Evolutionary conservation across 306 rosid species (phyloP).

Genomic region (Pterocarpus macrocarpus): DNA sequence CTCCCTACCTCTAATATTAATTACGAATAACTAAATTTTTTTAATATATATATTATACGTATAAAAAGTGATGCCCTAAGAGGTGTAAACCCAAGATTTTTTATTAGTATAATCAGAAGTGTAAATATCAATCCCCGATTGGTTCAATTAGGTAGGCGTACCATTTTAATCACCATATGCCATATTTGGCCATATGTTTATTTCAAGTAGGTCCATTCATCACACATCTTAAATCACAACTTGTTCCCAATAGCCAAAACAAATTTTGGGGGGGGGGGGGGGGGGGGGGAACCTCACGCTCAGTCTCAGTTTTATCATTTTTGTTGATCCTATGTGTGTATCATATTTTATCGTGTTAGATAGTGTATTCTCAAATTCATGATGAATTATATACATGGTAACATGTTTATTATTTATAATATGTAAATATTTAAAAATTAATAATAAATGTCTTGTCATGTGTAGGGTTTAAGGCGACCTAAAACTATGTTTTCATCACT

Average conservation of each 20-base stretch:
- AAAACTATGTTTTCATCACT: background rate
- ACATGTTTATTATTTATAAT: no score
- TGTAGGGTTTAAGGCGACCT: no score
- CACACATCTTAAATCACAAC: constrained; percentile 29
- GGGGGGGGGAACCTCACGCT: no score
- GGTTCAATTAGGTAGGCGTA: background rate
- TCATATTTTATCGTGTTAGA: no score
- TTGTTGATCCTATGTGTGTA: no score
- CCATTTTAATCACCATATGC: constrained; percentile 23
- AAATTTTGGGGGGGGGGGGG: no score
- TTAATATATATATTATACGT: no score
- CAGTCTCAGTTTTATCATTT: background rate
- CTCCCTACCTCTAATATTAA: background rate
- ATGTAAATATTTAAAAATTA: no score
- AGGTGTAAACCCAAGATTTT: background rate
- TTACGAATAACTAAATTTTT: background rate
- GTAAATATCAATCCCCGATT: background rate
- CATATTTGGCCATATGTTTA: constrained; percentile 1
- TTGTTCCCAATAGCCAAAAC: constrained; percentile 1
- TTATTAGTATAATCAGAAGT: constrained; percentile 10
- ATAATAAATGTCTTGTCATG: no score
- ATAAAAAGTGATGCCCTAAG: background rate
- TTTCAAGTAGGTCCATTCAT: constrained; percentile 28
- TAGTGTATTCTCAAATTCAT: no score
- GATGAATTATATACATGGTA: no score